Evolutionary conservation across 305 asterid species (phyloP), one percentile per base, ranked within the genome.

Genomic region (Fraxinus paxiana): DNA sequence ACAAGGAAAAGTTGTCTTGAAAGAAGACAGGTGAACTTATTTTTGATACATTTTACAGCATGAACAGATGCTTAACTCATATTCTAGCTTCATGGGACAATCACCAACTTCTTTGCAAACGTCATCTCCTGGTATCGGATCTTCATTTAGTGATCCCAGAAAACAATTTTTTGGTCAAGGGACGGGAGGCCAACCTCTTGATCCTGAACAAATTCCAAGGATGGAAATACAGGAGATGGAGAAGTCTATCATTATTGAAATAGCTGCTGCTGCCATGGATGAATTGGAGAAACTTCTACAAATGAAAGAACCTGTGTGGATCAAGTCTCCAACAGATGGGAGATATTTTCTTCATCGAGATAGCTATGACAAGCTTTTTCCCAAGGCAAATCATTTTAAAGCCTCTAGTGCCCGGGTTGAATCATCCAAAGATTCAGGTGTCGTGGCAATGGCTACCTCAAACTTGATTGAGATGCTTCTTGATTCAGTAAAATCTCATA

Each of bases 351-450:
- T 94, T 54, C 87, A 89, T 72, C 86, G 80, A 4, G 92, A 90
- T 22, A 85, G 83, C 76, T 91, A 92, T 76, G 91, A 89, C 46
- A 88, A 85, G 83, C 83, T 85, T 35, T 92, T 87, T 56, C 89
- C 92, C 35, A 87, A 87, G 81, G 26, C 77, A 20, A 78, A 67
- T 81, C 85, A 82, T 73, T 61, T 84, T 18, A 90, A 80, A 61
- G 80, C 80, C 5, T 54, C 92, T n/a, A 87, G 80, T 76, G 83
- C 93, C 75, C 84, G 94, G 67, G 82, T 82, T 28, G 97, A 94
- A 85, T 94, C 98, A 7, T 92, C 97, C 0, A 92, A 83, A 78
- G 89, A 90, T 41, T 88, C 90, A 13, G 92, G 88, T 3, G 86
- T 87, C 86, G 94, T 94, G 69, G 79, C 88, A 71, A 85, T 91